Conservation (phyloP, 2,329 filamentous ascomycete genomes). For the Thielaviopsis punctulata region DNA sequence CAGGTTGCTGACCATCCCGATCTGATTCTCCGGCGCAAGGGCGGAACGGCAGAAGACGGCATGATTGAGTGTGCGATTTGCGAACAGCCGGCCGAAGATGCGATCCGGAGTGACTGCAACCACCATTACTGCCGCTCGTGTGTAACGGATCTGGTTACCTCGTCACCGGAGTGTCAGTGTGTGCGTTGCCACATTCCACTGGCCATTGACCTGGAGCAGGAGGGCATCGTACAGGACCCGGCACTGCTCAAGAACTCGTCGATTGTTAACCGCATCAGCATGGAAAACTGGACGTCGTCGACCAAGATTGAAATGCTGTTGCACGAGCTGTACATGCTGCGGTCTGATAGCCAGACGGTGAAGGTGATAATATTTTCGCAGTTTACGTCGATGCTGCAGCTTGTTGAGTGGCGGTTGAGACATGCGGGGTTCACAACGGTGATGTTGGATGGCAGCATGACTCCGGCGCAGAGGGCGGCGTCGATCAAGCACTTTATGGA, state of each 20-base stretch:
- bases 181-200: slow-evolving; percentile 83
- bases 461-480: slow-evolving; percentile 75
- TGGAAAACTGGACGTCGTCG: slow-evolving; percentile 96
- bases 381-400: slow-evolving; percentile 91
- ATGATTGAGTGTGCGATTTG: slow-evolving; percentile 86
- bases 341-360: slow-evolving; percentile 80
- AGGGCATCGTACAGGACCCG: slow-evolving; percentile 78
- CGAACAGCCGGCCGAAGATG: slow-evolving; percentile 89
- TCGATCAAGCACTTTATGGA: slow-evolving; percentile 96
- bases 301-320: slow-evolving; percentile 96
- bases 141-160: slow-evolving; percentile 43
- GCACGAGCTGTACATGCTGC: slow-evolving; percentile 80
- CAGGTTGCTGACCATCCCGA: slow-evolving; percentile 96
- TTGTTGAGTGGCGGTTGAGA: slow-evolving; percentile 91
- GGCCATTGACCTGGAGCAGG: slow-evolving; percentile 83
- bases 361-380: slow-evolving; percentile 98
- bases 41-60: slow-evolving; percentile 73
- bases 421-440: slow-evolving; percentile 96
- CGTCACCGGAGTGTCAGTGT: slow-evolving; percentile 63
- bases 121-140: slow-evolving; percentile 48
- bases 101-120: slow-evolving; percentile 77
- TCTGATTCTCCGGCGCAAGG: slow-evolving; percentile 67
- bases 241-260: slow-evolving; percentile 73
- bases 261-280: slow-evolving; percentile 96
- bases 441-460: slow-evolving; percentile 97